Percentiles rank a stretch among this genome's conserved stretches.
These are phyloP conservation scores for Nasturtium officinale DNA, from an alignment of 345 rosid species.

Conservation along the genomic window DNA sequence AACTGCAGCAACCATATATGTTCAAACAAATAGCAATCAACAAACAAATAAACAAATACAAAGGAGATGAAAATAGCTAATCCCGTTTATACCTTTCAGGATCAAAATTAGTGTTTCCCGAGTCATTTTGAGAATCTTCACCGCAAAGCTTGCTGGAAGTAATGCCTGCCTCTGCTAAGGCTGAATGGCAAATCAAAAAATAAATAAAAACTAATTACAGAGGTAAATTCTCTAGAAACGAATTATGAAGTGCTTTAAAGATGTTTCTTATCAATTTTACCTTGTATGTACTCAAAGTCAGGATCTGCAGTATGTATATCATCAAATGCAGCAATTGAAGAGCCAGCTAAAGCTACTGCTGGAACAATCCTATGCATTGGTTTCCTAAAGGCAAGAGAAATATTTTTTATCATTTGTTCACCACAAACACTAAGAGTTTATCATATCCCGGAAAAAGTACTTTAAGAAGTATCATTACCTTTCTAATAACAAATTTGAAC, in stretches of 20 bases:
- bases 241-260: background rate
- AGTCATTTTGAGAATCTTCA: constrained; percentile 32
- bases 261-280: constrained; percentile 35
- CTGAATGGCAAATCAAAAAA: constrained; percentile 44
- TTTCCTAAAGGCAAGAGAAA: constrained; percentile 49
- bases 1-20: constrained; percentile 49
- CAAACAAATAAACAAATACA: constrained; percentile 1
- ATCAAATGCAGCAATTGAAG: constrained; percentile 66
- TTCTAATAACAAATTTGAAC: constrained; percentile 63
- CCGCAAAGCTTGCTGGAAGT: constrained; percentile 59
- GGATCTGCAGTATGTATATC: constrained; percentile 65
- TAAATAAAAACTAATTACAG: background rate
- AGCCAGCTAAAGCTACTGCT: constrained; percentile 60
- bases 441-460: background rate
- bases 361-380: constrained; percentile 73
- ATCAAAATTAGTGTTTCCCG: constrained; percentile 41
- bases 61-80: constrained; percentile 2
- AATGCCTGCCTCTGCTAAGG: constrained; percentile 84
- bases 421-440: background rate
- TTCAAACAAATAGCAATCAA: background rate
- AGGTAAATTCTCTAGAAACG: background rate
- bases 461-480: constrained; percentile 49
- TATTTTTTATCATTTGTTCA: background rate
- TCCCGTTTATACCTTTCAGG: constrained; percentile 61
- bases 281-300: constrained; percentile 70